Evolutionary conservation across 2,329 filamentous ascomycete species (phyloP).

Genomic region (Teratosphaeriaceae sp.): DNA sequence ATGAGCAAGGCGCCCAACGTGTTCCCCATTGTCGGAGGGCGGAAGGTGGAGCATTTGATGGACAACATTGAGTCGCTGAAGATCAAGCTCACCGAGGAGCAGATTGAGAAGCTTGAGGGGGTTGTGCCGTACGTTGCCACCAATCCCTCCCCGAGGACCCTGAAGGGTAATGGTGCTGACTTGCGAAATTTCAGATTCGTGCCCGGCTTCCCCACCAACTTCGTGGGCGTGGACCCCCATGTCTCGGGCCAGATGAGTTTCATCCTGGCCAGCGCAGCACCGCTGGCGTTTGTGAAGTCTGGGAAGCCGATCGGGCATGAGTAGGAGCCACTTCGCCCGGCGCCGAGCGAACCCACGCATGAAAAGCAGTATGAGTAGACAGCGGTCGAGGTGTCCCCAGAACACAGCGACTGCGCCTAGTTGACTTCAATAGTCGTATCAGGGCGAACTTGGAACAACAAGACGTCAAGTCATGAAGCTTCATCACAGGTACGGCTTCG

Average conservation of each 20-base stretch:
- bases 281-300: slow-evolving; percentile 20
- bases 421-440: too few species aligned
- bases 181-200: too few species aligned
- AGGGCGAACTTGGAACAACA: too few species aligned
- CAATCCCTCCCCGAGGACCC: too few species aligned
- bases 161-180: too few species aligned
- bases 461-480: too few species aligned
- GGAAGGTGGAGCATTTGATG: slow-evolving; percentile 63
- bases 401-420: too few species aligned
- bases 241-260: slow-evolving; percentile 19
- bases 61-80: slow-evolving; percentile 62
- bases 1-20: slow-evolving; percentile 56
- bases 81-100: slow-evolving; percentile 52
- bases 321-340: too few species aligned
- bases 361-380: too few species aligned
- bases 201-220: slow-evolving; percentile 58
- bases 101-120: slow-evolving; percentile 60
- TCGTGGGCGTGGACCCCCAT: slow-evolving; percentile 39
- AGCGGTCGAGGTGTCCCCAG: too few species aligned
- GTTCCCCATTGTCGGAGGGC: slow-evolving; percentile 65
- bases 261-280: slow-evolving; percentile 20
- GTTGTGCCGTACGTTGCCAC: slow-evolving; percentile 40
- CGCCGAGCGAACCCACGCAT: too few species aligned
- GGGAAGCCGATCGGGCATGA: slow-evolving; percentile 28
- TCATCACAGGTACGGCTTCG: too few species aligned